Evolutionary conservation across 139 green algal genomes (phyloP), one percentile per base, ranked within the genome.

Genomic region (Micromonas commoda): DNA sequence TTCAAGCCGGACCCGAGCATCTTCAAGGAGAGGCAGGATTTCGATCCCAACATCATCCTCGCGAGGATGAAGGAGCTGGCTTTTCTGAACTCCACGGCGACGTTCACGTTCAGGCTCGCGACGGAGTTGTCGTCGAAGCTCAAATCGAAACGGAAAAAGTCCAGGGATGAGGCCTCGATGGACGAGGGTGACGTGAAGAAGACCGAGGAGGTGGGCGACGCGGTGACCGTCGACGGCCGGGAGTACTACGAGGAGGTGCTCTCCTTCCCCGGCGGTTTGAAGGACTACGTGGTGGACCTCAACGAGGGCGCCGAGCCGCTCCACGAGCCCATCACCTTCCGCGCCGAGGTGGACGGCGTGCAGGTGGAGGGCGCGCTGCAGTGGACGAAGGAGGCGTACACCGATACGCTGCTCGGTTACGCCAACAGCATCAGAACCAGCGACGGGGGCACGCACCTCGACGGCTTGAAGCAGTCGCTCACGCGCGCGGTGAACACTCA

Each of bases 381-480:
- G 83, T 98, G 95, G 95, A 93, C 84, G 72, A 33, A 21, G 13
- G 91, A 96, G 76, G 76, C 85, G 1, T 94, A 88, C 83, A 87
- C 78, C 16, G 92, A 97, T 77, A 94, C 81, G 0, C 61, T 96
- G 20, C 84, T 97, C 9, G 91, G 95, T 51, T 99, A 97, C 81
- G 94, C 93, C 60, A 99, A 99, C 89, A 91, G 79, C 82, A 95
- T 99, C 81, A 90, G 93, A 68, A 99, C 94, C 2, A 82, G 89
- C 0, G 94, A 99, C 76, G 95, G 95, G 9, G 95, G 95, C 57
- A 97, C 91, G 0, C 95, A 99, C 87, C 81, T 98, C 64, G 94
- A 99, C 53, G 95, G 94, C 23, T 67, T 97, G 64, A 92, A 93
- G 68, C 68, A 77, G 0, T 91, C 89, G 0, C 77, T 99, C 16